Evolutionary conservation across 139 green algal species (phyloP).

Genomic region (Coccomyxa sp.): DNA sequence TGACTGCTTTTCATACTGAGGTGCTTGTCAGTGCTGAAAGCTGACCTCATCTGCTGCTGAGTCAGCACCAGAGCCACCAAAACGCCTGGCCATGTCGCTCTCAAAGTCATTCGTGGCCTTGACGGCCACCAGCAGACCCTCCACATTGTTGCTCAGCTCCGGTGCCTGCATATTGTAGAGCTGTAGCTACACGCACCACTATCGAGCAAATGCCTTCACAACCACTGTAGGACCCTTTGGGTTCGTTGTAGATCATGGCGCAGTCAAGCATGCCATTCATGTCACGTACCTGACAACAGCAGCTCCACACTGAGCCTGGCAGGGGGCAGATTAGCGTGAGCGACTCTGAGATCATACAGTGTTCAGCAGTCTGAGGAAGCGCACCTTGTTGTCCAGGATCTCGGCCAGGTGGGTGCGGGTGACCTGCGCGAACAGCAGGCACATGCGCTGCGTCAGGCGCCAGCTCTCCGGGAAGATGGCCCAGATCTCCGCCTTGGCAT

Average conservation of each 20-base stretch:
- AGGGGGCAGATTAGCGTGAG: no score
- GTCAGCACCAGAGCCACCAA: conserved; percentile 44
- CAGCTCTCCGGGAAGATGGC: conserved; percentile 87
- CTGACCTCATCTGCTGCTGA: not conserved
- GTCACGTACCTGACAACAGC: no score
- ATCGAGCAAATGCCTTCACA: not conserved
- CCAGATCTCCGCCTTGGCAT: conserved; percentile 63
- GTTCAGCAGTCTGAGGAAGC: no score
- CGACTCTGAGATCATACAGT: no score
- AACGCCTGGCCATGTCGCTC: conserved; percentile 81
- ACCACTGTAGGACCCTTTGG: no score
- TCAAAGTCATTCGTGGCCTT: conserved; percentile 97
- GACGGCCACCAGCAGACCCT: conserved; percentile 80
- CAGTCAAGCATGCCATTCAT: no score
- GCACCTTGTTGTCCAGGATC: conserved; percentile 58
- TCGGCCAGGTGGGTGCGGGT: conserved; percentile 69
- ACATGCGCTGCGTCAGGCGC: conserved; percentile 84
- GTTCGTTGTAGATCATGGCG: no score
- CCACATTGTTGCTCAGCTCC: conserved; percentile 59
- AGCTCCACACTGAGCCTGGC: no score
- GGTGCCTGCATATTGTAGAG: conserved; percentile 18
- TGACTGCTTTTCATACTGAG: no score
- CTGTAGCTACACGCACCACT: not conserved
- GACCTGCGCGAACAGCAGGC: conserved; percentile 91
- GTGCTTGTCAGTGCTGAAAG: no score